Conservation (phyloP, 1,284 basidiomycete species). For the Ustilago esculenta region DNA sequence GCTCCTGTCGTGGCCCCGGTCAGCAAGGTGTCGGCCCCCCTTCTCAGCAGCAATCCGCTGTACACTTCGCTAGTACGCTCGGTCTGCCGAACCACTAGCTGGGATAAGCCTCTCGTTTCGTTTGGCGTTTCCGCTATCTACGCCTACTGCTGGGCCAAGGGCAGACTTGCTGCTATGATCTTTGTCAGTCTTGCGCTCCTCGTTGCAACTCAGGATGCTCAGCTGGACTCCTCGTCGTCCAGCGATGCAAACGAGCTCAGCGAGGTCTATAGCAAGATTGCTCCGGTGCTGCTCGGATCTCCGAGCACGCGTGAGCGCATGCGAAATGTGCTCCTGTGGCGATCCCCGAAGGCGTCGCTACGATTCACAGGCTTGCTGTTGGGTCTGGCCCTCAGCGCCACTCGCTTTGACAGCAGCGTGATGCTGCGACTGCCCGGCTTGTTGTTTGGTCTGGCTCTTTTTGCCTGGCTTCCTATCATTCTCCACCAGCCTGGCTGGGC, state of each 20-base stretch:
- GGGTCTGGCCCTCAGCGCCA: constrained; percentile 10
- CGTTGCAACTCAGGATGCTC: constrained; percentile 11
- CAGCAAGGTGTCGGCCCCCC: background rate
- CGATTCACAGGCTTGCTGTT: constrained; percentile 18
- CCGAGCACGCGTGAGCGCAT: constrained; percentile 41
- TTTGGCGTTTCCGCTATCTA: constrained; percentile 24
- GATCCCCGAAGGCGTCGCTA: constrained; percentile 37
- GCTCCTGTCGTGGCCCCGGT: background rate
- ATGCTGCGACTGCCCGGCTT: constrained; percentile 30
- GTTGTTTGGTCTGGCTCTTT: constrained; percentile 35
- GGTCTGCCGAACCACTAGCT: constrained; percentile 28
- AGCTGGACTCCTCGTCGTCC: background rate
- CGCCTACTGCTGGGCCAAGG: constrained; percentile 35
- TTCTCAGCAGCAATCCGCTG: constrained; percentile 22
- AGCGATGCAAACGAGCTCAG: constrained; percentile 14
- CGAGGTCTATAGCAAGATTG: constrained; percentile 20
- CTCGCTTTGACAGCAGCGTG: constrained; percentile 5
- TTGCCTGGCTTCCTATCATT: constrained; percentile 43
- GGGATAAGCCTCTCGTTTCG: constrained; percentile 32
- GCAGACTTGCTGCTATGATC: constrained; percentile 18
- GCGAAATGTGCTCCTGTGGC: constrained; percentile 36
- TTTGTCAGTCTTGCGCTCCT: constrained; percentile 20
- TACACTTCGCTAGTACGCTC: constrained; percentile 22
- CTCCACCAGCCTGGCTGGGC: constrained; percentile 46
- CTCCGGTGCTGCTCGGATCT: constrained; percentile 22